phyloP scores from a whole-genome alignment of 768 basidiomycete species.

The Solioccasus polychromus region DNA sequence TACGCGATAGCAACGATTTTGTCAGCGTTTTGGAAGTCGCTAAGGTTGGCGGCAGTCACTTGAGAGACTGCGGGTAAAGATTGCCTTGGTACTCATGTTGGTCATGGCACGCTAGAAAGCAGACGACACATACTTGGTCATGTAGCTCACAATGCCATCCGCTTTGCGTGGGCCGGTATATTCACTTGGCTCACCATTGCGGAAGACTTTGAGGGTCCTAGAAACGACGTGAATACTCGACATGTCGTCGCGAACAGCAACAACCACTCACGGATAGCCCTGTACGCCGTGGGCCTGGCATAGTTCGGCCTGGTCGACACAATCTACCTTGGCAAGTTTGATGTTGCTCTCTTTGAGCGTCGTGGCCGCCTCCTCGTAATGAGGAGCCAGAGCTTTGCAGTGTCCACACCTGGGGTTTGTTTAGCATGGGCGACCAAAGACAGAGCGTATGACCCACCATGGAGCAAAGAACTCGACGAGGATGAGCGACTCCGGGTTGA shows the following conservation, averaged over 20 bases:
- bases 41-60: constrained; percentile 71
- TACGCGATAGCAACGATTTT: constrained; percentile 90
- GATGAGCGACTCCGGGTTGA: constrained; percentile 67
- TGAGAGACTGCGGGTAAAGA: constrained; percentile 89
- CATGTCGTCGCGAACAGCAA: background rate
- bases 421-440: background rate
- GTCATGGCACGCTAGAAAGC: background rate
- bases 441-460: constrained; percentile 45
- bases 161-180: constrained; percentile 90
- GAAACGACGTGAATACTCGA: background rate
- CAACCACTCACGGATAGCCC: constrained; percentile 82
- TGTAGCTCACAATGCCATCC: constrained; percentile 94
- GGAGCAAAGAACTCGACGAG: constrained; percentile 96
- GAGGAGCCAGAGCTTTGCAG: constrained; percentile 92
- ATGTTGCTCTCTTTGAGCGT: constrained; percentile 86
- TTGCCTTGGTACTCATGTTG: constrained; percentile 51
- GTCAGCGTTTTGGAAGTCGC: constrained; percentile 85
- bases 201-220: constrained; percentile 87
- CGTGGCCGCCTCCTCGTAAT: constrained; percentile 93
- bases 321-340: constrained; percentile 95
- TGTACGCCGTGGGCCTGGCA: constrained; percentile 85
- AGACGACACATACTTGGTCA: constrained; percentile 74
- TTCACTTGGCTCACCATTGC: constrained; percentile 73
- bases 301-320: constrained; percentile 89
- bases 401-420: constrained; percentile 75